Evolutionary conservation across 805 yeast species (phyloP).

Genomic region (Komagataella pseudopastoris): DNA sequence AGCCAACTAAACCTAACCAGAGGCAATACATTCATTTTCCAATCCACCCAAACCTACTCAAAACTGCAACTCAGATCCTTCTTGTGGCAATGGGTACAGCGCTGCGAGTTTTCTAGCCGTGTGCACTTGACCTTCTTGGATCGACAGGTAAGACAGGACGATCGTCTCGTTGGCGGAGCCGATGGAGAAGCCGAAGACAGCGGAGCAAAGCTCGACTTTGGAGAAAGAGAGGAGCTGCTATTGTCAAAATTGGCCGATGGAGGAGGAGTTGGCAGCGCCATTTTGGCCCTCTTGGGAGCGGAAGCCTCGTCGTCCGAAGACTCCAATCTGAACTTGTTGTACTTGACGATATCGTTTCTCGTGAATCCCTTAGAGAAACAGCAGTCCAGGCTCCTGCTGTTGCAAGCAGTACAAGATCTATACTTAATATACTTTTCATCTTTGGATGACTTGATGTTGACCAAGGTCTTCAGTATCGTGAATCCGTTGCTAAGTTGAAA

Average conservation of each 20-base stretch:
- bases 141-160: slow-evolving; percentile 19
- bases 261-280: not conserved
- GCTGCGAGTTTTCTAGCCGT: not conserved
- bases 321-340: slow-evolving; percentile 9
- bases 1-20: not conserved
- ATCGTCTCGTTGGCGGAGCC: slow-evolving; percentile 9
- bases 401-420: slow-evolving; percentile 42
- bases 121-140: slow-evolving; percentile 20
- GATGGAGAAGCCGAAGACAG: not conserved
- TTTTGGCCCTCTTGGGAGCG: not conserved
- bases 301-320: slow-evolving; percentile 2
- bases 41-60: not conserved
- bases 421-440: slow-evolving; percentile 26
- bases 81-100: slow-evolving; percentile 5
- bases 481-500: not conserved
- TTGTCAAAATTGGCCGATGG: slow-evolving; percentile 1
- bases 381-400: slow-evolving; percentile 30
- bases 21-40: not conserved
- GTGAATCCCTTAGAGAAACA: slow-evolving; percentile 54
- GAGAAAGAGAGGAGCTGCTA: slow-evolving; percentile 1
- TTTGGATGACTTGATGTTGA: slow-evolving; percentile 7
- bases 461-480: slow-evolving; percentile 7
- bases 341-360: slow-evolving; percentile 38
- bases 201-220: slow-evolving; percentile 1
- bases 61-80: not conserved